Base-by-base conservation (phyloP, 495 filamentous ascomycete species). In the Penicillium cosmopolitanum region DNA sequence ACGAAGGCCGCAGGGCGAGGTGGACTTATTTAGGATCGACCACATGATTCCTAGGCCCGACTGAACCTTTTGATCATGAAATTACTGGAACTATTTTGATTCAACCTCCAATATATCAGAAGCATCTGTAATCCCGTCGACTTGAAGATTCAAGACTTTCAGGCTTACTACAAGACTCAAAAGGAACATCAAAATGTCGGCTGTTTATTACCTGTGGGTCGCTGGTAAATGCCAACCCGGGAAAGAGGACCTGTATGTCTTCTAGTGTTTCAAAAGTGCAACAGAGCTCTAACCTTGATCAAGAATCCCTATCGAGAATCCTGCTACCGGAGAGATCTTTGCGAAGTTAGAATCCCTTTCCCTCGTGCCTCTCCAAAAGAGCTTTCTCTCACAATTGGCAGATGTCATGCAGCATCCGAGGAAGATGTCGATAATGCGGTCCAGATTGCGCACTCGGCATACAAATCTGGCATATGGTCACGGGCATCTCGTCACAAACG, bases 381-480 rank as follows among this genome's bases (percentile, higher is more conserved):
- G 6, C 8, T 13, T 0, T 15, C 12, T 33, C 51, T 58, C 31
- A 60, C n/a, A 2, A n/a, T 16, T 4, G 15, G 2, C 18, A 70
- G 67, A 28, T 70, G 67, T 23, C 65, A 85, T 59, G 69, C 81
- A 2, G 84, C 85, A 16, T 79, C 81, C 0, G 38, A 65, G 5
- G 66, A 75, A 19, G 80, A 83, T 43, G 75, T 87, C 23, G 66
- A 79, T 21, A 43, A 65, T 1, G 77, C 81, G 9, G 67, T 88
- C 46, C 35, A 60, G 6, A 62, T 72, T 42, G 83, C 82, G 25
- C 77, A 84, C 34, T n/a, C 52, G 4, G 73, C 70, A 33, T 88
- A 83, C 74, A 73, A 78, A 43, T 74, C 77, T 1, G 84, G 85
- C 38, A 35, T 76, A n/a, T 89, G 86, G 86, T 82, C 83, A 35